Evolutionary conservation across 257 asterid genomes (phyloP), one percentile per base, ranked within the genome.

Genomic region (Perilla frutescens): DNA sequence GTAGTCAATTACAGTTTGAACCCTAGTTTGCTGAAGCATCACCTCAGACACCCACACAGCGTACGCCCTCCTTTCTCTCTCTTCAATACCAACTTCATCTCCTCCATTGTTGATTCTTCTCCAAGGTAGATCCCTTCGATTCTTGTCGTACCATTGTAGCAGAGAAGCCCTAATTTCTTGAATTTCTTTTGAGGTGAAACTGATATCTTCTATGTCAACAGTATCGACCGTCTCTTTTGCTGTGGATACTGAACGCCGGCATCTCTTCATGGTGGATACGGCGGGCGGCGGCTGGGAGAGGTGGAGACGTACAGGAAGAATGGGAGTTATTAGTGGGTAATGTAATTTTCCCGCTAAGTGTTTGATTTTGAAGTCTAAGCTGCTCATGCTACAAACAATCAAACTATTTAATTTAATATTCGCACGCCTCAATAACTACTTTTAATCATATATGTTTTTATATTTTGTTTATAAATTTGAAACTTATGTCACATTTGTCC

Each of bases 31-130:
- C 88, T 94, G 98, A 73, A 94, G 97, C 98, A 94, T 94, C 55
- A 94, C 90, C 85, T 94, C 99, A 11, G 99, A 94, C 40, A 94
- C 99, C 99, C 99, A 94, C 36, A 94, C 98, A 4, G 97, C 99
- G 62, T 94, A 94, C 26, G 93, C 97, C 75, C 82, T 87, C 68
- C 48, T 77, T 3, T 82, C 96, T 34, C 87, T 71, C 70, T 87
- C 91, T 20, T 76, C 81, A 55, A 14, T 50, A 41, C 44, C 62
- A n/a, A 51, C 70, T 59, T 68, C 82, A 14, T 29, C 37, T 6
- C 26, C 59, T 1, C 47, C 80, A 6, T 66, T 76, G 84, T 88
- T 88, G 66, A 85, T 84, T 79, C 90, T 85, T 78, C 99, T 80
- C 99, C 99, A 94, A 6, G 99, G 99, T 26, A 94, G 83, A 75